Percentiles rank a stretch among this genome's conserved stretches.
These are phyloP conservation scores for Echites panduratus DNA, from an alignment of 257 asterid genomes.

Conservation along the genomic window DNA sequence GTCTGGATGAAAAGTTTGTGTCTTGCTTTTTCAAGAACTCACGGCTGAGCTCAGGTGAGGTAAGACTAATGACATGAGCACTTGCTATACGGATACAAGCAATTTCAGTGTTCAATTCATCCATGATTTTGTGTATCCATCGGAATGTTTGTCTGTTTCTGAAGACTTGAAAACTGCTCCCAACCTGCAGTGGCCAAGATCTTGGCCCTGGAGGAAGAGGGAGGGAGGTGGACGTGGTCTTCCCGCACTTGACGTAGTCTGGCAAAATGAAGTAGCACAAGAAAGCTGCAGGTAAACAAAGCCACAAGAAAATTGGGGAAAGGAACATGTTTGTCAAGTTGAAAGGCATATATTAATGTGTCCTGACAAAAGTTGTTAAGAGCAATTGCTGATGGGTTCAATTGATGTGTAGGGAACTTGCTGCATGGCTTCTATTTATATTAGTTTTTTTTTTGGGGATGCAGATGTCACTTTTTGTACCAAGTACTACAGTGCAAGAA, in stretches of 20 bases:
- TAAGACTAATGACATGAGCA: too few relatives aligned
- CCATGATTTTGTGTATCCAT: slow-evolving; percentile 17
- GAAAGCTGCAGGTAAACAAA: neutral
- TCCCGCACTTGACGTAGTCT: neutral
- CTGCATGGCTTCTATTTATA: too few relatives aligned
- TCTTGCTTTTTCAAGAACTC: too few relatives aligned
- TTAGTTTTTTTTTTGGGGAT: too few relatives aligned
- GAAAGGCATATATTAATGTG: neutral
- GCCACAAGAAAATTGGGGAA: neutral
- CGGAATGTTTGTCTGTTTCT: neutral
- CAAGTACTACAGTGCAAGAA: too few relatives aligned
- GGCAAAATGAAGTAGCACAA: neutral
- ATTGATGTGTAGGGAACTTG: too few relatives aligned
- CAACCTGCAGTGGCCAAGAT: slow-evolving; percentile 11
- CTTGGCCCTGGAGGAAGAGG: slow-evolving; percentile 22
- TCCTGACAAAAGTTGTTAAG: too few relatives aligned
- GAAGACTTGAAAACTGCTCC: slow-evolving; percentile 7
- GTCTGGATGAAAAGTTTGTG: too few relatives aligned
- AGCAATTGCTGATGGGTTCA: too few relatives aligned
- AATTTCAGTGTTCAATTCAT: slow-evolving; percentile 11
- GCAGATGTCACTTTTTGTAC: too few relatives aligned
- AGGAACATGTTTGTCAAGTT: neutral
- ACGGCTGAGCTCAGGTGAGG: too few relatives aligned
- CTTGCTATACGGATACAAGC: too few relatives aligned
- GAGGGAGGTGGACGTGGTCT: neutral